These are phyloP conservation scores for Myrica gale DNA, from an alignment of 306 rosid species.

Conservation along the genomic window DNA sequence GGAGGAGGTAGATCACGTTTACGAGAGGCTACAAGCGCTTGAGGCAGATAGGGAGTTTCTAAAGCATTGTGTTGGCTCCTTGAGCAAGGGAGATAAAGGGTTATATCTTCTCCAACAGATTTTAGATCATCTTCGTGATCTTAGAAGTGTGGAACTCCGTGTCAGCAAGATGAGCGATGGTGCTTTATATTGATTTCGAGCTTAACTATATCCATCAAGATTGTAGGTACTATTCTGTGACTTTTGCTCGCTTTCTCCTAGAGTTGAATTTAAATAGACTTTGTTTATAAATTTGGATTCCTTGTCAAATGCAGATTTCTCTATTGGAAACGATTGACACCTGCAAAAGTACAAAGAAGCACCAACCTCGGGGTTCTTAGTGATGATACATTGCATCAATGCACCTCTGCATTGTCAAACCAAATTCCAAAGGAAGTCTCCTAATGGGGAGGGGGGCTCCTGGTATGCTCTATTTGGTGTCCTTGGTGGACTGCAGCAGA, in stretches of 20 bases:
- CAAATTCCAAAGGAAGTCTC: slow-evolving; percentile 43
- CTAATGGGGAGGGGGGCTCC: slow-evolving; percentile 66
- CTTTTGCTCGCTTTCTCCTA: slow-evolving; percentile 6
- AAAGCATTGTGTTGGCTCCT: slow-evolving; percentile 78
- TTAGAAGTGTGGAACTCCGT: slow-evolving; percentile 74
- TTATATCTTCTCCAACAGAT: slow-evolving; percentile 82
- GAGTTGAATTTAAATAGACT: background rate
- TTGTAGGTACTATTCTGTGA: slow-evolving; percentile 39
- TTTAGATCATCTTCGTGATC: slow-evolving; percentile 88
- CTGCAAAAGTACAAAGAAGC: slow-evolving; percentile 35
- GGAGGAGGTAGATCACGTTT: slow-evolving; percentile 71
- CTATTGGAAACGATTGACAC: slow-evolving; percentile 31
- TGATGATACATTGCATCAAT: slow-evolving; percentile 26
- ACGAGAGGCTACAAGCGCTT: slow-evolving; percentile 82
- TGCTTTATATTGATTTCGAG: slow-evolving; percentile 33
- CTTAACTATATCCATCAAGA: slow-evolving; percentile 21
- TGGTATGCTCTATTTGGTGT: slow-evolving; percentile 39
- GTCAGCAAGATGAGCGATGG: slow-evolving; percentile 51
- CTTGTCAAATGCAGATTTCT: slow-evolving; percentile 39
- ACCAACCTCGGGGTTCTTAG: slow-evolving; percentile 22
- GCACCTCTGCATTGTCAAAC: slow-evolving; percentile 37
- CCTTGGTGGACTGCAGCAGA: slow-evolving; percentile 45
- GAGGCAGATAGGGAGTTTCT: slow-evolving; percentile 95
- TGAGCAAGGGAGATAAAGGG: slow-evolving; percentile 93
- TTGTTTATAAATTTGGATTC: slow-evolving; percentile 9